These are phyloP conservation scores for Pyrenophora graminea DNA, from an alignment of 2,329 filamentous ascomycete genomes.

Conservation along the genomic window DNA sequence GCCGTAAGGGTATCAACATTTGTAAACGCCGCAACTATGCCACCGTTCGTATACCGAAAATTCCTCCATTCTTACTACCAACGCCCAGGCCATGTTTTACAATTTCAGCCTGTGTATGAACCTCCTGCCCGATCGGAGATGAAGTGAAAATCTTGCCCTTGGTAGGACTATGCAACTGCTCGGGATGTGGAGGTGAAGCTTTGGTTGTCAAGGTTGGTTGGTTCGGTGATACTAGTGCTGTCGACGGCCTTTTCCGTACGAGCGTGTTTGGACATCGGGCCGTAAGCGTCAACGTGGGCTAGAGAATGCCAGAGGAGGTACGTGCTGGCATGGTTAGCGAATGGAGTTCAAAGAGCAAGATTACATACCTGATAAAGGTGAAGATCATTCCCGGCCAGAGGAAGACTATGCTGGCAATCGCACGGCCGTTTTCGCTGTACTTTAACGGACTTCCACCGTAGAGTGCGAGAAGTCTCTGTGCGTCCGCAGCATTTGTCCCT, in stretches of 20 bases:
- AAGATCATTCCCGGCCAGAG: slow-evolving; percentile 58
- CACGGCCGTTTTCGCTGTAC: slow-evolving; percentile 57
- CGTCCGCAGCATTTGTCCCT: slow-evolving; percentile 44
- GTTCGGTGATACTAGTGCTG: neutral
- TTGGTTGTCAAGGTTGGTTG: neutral
- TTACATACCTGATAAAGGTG: slow-evolving; percentile 52
- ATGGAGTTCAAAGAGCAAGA: neutral
- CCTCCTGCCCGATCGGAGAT: too few species aligned
- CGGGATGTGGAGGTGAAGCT: neutral
- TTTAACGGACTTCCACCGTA: slow-evolving; percentile 45
- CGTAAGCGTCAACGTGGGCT: slow-evolving; percentile 45
- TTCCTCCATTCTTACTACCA: too few species aligned
- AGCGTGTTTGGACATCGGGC: slow-evolving; percentile 48
- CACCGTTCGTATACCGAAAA: too few species aligned
- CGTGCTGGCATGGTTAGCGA: slow-evolving; percentile 31
- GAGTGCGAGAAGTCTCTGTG: slow-evolving; percentile 42
- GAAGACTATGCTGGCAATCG: slow-evolving; percentile 57
- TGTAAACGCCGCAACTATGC: too few species aligned
- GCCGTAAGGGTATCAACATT: too few species aligned
- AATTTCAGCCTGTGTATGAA: too few species aligned
- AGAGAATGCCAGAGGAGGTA: slow-evolving; percentile 47
- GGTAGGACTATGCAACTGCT: neutral
- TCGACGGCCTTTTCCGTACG: slow-evolving; percentile 12
- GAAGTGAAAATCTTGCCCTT: too few species aligned
- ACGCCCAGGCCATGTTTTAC: too few species aligned